Percentiles rank a stretch among this genome's conserved stretches.
phyloP scores from a whole-genome alignment of 228 moss, liverwort and hornwort species.

The Sphagnum fallax region DNA sequence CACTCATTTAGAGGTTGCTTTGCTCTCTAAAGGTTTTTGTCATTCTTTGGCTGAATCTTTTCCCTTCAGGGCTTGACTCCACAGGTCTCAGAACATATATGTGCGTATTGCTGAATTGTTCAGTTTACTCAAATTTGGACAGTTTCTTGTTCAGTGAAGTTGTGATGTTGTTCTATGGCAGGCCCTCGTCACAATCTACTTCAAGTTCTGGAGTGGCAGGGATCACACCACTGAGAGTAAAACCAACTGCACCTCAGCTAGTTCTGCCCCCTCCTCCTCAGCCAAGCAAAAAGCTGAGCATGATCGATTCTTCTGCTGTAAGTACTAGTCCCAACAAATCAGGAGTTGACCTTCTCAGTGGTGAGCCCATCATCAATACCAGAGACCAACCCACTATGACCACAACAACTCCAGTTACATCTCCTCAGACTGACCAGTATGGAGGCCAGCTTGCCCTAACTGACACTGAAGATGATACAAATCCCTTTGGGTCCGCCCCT shows the following conservation, averaged over 20 bases:
- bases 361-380: slow-evolving; percentile 21
- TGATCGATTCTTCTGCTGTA: not conserved
- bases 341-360: slow-evolving; percentile 43
- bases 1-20: too few species aligned
- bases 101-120: too few species aligned
- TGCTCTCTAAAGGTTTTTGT: too few species aligned
- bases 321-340: slow-evolving; percentile 13
- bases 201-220: slow-evolving; percentile 1
- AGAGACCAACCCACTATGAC: slow-evolving; percentile 6
- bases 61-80: too few species aligned
- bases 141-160: too few species aligned
- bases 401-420: slow-evolving; percentile 10
- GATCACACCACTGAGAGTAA: not conserved
- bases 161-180: not conserved
- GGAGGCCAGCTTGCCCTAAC: slow-evolving; percentile 10
- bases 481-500: slow-evolving; percentile 44
- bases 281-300: slow-evolving; percentile 12
- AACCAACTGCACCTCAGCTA: slow-evolving; percentile 14
- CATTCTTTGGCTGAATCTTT: too few species aligned
- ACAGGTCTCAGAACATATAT: too few species aligned
- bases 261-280: slow-evolving; percentile 41
- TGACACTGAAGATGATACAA: slow-evolving; percentile 17
- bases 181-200: slow-evolving; percentile 14
- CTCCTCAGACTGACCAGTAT: slow-evolving; percentile 22
- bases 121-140: too few species aligned